Conservation (phyloP, 345 rosid species). For the Eucalyptus rudis region DNA sequence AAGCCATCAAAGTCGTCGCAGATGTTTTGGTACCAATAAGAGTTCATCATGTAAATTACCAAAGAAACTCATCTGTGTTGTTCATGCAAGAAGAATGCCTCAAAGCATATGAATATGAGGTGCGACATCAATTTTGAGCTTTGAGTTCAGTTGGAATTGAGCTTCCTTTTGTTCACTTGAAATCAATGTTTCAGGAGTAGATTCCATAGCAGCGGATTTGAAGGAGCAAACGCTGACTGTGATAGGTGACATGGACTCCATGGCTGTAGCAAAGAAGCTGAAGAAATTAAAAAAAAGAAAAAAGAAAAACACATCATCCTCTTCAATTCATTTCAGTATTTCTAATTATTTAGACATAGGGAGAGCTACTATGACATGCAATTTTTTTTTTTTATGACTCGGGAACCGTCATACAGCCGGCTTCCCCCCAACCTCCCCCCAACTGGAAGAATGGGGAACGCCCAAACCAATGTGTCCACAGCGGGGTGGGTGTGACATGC, state of each 20-base stretch:
- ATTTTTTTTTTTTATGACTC: no score
- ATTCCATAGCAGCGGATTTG: constrained; percentile 10
- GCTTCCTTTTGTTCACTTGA: neutral
- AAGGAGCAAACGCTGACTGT: neutral
- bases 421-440: no score
- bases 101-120: neutral
- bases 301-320: neutral
- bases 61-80: neutral
- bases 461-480: no score
- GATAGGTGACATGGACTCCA: constrained; percentile 11
- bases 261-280: constrained; percentile 9
- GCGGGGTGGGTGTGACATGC: neutral
- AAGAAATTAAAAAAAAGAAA: neutral
- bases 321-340: neutral
- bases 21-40: constrained; percentile 5
- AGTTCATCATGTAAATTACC: neutral
- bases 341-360: neutral
- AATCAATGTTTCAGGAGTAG: constrained; percentile 6
- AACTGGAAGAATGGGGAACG: no score
- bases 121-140: neutral
- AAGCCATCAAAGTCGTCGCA: constrained; percentile 29
- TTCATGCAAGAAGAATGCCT: neutral
- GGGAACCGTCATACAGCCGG: no score
- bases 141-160: neutral
- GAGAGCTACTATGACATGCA: neutral